Evolutionary conservation across 1,284 basidiomycete genomes (phyloP).

Genomic region (Ceratobasidium papillatum): DNA sequence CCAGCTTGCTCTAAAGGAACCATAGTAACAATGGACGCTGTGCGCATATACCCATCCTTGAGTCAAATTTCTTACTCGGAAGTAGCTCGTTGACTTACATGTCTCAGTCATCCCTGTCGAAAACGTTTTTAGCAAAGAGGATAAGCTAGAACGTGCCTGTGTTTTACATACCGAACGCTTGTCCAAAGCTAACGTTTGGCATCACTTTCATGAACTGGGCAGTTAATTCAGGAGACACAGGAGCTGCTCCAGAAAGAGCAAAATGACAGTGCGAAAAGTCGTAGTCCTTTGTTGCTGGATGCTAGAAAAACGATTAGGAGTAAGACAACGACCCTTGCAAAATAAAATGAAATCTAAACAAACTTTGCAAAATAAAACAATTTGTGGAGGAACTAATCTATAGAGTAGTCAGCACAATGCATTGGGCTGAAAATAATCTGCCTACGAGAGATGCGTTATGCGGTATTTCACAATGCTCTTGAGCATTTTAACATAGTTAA

Average conservation of each 20-base stretch:
- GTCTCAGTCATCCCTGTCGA: constrained; percentile 59
- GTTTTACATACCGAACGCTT: constrained; percentile 64
- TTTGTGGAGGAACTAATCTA: constrained; percentile 74
- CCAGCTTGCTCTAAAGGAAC: constrained; percentile 26
- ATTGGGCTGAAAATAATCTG: constrained; percentile 19
- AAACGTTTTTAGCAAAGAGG: neutral
- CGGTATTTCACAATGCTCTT: constrained; percentile 72
- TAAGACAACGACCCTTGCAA: constrained; percentile 61
- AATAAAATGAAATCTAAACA: constrained; percentile 60
- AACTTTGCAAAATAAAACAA: constrained; percentile 68
- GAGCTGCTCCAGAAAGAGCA: constrained; percentile 76
- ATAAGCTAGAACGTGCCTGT: neutral
- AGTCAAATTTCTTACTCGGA: neutral
- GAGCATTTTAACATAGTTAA: constrained; percentile 72
- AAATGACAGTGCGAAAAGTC: constrained; percentile 68
- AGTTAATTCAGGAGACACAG: constrained; percentile 72
- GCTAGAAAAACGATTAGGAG: constrained; percentile 53
- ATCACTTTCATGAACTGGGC: constrained; percentile 63
- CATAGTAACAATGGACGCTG: constrained; percentile 40
- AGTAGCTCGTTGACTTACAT: constrained; percentile 51
- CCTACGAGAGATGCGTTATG: constrained; percentile 71
- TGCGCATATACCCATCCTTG: too few relatives aligned
- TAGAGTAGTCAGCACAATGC: constrained; percentile 44
- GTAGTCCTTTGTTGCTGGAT: constrained; percentile 71
- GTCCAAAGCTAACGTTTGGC: constrained; percentile 67